Conservation (phyloP, 805 yeast species). For the Starmerella sirachaensis region DNA sequence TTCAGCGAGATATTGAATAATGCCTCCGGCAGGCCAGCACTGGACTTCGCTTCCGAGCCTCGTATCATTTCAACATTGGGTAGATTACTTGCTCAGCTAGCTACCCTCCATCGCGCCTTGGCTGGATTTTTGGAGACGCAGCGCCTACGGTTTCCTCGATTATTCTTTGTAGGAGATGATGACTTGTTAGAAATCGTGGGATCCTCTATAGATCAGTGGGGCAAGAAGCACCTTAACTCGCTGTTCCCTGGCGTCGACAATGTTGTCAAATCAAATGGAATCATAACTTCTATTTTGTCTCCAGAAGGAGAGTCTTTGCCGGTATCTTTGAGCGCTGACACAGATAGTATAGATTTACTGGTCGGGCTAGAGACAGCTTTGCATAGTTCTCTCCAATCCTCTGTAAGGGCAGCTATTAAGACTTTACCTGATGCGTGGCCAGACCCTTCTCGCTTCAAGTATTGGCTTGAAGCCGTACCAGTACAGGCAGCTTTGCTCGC, state of each 20-base stretch:
- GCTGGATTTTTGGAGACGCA: constrained; percentile 71
- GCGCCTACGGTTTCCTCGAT: constrained; percentile 63
- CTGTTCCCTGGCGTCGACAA: constrained; percentile 12
- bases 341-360: constrained; percentile 52
- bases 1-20: constrained; percentile 39
- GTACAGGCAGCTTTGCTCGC: constrained; percentile 35
- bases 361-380: constrained; percentile 43
- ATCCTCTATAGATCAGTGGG: constrained; percentile 31
- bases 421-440: constrained; percentile 19
- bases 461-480: constrained; percentile 36
- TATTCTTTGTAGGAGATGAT: constrained; percentile 82
- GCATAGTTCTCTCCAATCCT: constrained; percentile 36
- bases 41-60: constrained; percentile 43
- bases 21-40: constrained; percentile 30
- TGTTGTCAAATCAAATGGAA: constrained; percentile 14
- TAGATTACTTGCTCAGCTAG: constrained; percentile 44
- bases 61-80: constrained; percentile 39
- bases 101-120: constrained; percentile 50
- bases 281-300: constrained; percentile 40
- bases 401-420: constrained; percentile 28
- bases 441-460: constrained; percentile 19
- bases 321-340: constrained; percentile 31
- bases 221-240: constrained; percentile 6
- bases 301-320: constrained; percentile 49
- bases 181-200: constrained; percentile 79